Evolutionary conservation across 352 stramenopile species (phyloP), one percentile per base, ranked within the genome.

Genomic region (Phytophthora palmivora): DNA sequence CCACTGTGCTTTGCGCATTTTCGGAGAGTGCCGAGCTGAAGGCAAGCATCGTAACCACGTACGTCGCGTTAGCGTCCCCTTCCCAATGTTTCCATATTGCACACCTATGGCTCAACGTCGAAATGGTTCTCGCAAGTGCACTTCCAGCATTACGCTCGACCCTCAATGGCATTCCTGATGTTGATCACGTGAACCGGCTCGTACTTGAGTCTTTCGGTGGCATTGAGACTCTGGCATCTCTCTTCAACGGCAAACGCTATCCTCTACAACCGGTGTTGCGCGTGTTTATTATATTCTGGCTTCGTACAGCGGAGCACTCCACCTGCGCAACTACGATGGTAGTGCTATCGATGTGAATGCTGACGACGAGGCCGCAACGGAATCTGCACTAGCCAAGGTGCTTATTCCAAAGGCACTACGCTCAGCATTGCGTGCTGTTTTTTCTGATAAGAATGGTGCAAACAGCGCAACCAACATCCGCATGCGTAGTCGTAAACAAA

Each of bases 311-410:
- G 70, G 68, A 5, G 82, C 72, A 3, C 65, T 93, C 3, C 72
- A 63, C 15, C 52, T 83, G 16, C 61, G 57, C 9, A 48, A 70
- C 28, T 69, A 84, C 21, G 72, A 87, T 34, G 63, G 58, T 4
- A 78, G 48, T 37, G 49, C 72, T 36, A 89, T 93, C 21, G 81
- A 94, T 46, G 71, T 94, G n/a, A 89, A 95, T 37, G 83, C 76
- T 5, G 84, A 93, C 26, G 83, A 95, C 16, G 87, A 95, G 47
- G 78, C 65, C 5, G 82, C 87, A 12, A 91, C 79, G 0, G 87
- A 95, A 56, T 78, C 79, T 0, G 76, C 84, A 6, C 43, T 95
- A 9, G 83, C 80, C 0, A 83, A 77, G 30, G 70, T 78, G 12
- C 58, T 94, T 5, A 89, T 95, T 50, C 81, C 87, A 5, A 79